Base-by-base conservation (phyloP, 176 grass and related monocot genomes). In the Typha latifolia region DNA sequence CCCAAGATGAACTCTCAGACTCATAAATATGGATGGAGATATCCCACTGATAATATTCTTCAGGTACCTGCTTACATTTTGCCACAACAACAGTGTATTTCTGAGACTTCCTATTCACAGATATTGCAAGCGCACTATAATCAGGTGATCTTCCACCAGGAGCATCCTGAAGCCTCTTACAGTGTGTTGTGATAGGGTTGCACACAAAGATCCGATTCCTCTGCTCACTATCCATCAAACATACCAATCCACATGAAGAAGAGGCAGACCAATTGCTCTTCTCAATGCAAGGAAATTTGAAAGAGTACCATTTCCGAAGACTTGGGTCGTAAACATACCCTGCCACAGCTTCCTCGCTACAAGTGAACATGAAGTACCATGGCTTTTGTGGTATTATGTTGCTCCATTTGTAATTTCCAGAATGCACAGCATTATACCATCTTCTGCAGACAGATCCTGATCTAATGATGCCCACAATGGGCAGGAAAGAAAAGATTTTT, bases 331-430 rank as follows among this genome's bases (percentile, higher is more conserved):
- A 90, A 12, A 82, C 64, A 37, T 77, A 83, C 62, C 91, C 91
- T 2, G 79, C 73, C 4, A 96, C 87, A 2, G 16, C 67, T 34
- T 85, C 85, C 52, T 91, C 82, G 12, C 87, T 84, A 34, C 84
- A 90, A 21, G 79, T 90, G 48, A 90, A 91, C 91, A 96, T 96
- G 73, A 96, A 91, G 82, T 96, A 96, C 91, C 91, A 90, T 69
- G 91, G 91, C 53, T 81, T 96, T 71, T 96, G 91, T 21, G 84
- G 79, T 51, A 50, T 71, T 49, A 80, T 78, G 12, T 64, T 68
- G 21, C 77, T 82, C 81, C 82, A 86, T 3, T 79, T 72, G 19
- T 53, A 66, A 68, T 73, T 70, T 11, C 62, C 74, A 16, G 81
- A 69, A n/a, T 53, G 69, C 59, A 96, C 91, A 20, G 80, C 72